These are phyloP conservation scores for Cercospora sp. DNA, from an alignment of 2,329 filamentous ascomycete genomes.

Conservation along the genomic window DNA sequence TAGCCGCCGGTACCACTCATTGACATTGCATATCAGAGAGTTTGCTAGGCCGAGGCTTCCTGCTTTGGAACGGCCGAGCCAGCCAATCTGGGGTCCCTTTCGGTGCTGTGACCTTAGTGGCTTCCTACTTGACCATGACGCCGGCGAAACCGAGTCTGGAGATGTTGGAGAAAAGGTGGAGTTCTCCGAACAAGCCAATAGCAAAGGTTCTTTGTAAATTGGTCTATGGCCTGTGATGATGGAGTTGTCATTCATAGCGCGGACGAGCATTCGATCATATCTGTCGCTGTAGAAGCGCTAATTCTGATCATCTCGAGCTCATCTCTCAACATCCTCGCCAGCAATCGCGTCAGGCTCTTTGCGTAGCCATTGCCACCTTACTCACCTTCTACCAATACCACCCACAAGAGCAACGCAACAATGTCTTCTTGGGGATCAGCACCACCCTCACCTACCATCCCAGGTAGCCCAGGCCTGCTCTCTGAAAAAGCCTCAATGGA, in stretches of 20 bases:
- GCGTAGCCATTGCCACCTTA: neutral
- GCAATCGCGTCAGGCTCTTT: neutral
- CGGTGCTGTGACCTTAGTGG: neutral
- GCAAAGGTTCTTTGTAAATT: neutral
- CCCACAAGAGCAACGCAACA: neutral
- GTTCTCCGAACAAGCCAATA: slow-evolving; percentile 11
- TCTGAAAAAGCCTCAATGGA: slow-evolving; percentile 10
- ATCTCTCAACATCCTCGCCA: slow-evolving; percentile 5
- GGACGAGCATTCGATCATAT: slow-evolving; percentile 5
- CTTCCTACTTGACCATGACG: neutral
- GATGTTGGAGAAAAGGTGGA: neutral
- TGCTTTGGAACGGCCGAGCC: neutral
- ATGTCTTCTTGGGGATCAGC: slow-evolving; percentile 11
- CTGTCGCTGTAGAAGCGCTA: slow-evolving; percentile 5
- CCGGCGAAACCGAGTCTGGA: neutral
- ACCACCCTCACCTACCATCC: slow-evolving; percentile 2
- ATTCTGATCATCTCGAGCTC: neutral
- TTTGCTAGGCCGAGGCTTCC: neutral
- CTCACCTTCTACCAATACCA: neutral
- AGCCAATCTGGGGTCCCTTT: neutral
- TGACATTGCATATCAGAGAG: neutral
- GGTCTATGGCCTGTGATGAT: neutral
- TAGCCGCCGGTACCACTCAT: neutral
- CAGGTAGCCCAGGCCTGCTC: slow-evolving; percentile 9
- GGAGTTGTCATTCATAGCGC: neutral